phyloP scores from a whole-genome alignment of 805 yeast species.

The Kazachstania bromeliacearum region DNA sequence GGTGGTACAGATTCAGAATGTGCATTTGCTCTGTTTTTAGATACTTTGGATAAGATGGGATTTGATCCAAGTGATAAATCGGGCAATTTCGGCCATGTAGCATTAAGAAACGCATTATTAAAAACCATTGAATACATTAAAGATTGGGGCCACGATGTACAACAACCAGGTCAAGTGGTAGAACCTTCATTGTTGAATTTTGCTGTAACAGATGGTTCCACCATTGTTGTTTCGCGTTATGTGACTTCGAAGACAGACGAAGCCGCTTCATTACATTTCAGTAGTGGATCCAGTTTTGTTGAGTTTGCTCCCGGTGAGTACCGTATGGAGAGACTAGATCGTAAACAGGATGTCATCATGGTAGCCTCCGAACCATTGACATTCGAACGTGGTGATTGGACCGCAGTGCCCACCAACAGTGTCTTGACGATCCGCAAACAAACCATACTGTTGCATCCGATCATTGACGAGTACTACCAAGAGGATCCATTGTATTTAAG shows the following conservation, averaged over 20 bases:
- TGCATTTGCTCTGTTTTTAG: conserved; percentile 80
- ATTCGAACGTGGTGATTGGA: conserved; percentile 96
- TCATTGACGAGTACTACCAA: conserved; percentile 80
- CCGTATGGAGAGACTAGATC: conserved; percentile 85
- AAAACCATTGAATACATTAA: conserved; percentile 67
- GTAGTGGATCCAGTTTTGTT: conserved; percentile 84
- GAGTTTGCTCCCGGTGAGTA: conserved; percentile 89
- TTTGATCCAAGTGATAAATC: conserved; percentile 48
- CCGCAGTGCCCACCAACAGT: conserved; percentile 90
- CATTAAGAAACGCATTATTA: conserved; percentile 58
- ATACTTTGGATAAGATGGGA: conserved; percentile 67
- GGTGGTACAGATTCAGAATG: conserved; percentile 97
- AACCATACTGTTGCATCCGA: conserved; percentile 85
- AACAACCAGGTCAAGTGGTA: conserved; percentile 8
- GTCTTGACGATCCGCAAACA: conserved; percentile 71
- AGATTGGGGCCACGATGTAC: conserved; percentile 64
- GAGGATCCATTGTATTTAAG: conserved; percentile 58
- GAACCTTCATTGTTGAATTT: conserved; percentile 86
- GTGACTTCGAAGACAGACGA: conserved; percentile 85
- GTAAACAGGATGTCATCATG: conserved; percentile 92
- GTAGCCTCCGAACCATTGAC: conserved; percentile 96
- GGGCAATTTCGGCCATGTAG: conserved; percentile 43
- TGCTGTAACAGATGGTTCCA: conserved; percentile 89
- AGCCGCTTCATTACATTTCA: conserved; percentile 92
- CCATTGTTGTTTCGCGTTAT: conserved; percentile 80